Conservation (phyloP, 2,329 filamentous ascomycete species). For the Calonectria ilicicola region DNA sequence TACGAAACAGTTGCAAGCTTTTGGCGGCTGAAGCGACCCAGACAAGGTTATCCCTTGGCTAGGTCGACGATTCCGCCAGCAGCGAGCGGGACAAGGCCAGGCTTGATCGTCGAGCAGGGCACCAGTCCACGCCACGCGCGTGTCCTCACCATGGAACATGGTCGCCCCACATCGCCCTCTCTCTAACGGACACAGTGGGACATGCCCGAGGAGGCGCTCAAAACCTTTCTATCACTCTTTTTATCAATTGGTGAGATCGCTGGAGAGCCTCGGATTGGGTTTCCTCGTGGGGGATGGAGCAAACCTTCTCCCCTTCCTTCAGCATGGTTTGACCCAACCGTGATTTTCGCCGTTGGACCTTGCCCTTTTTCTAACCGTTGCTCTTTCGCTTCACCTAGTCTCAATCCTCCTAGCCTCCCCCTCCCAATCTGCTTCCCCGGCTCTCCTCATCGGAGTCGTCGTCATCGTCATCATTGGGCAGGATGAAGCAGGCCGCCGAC, state of each 20-base stretch:
- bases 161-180: constrained; percentile 18
- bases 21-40: constrained; percentile 26
- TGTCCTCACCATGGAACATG: constrained; percentile 20
- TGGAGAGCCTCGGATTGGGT: neutral
- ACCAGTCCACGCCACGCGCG: constrained; percentile 21
- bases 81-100: constrained; percentile 18
- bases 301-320: neutral
- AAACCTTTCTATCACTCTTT: constrained; percentile 14
- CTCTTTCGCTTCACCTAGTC: constrained; percentile 3
- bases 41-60: constrained; percentile 14
- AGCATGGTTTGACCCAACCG: neutral
- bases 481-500: constrained; percentile 12
- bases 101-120: constrained; percentile 18
- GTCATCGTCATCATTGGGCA: constrained; percentile 23
- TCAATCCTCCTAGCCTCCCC: constrained; percentile 7
- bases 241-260: constrained; percentile 7
- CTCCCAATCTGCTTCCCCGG: constrained; percentile 8
- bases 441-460: constrained; percentile 16
- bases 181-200: constrained; percentile 28
- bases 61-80: constrained; percentile 5
- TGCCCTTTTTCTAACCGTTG: neutral
- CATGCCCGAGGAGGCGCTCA: constrained; percentile 20
- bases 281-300: neutral
- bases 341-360: neutral
- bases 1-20: constrained; percentile 28